Percentiles rank a stretch among this genome's conserved stretches.
These are phyloP conservation scores for Kwoniella bestiolae DNA, from an alignment of 768 basidiomycete species.

Conservation along the genomic window DNA sequence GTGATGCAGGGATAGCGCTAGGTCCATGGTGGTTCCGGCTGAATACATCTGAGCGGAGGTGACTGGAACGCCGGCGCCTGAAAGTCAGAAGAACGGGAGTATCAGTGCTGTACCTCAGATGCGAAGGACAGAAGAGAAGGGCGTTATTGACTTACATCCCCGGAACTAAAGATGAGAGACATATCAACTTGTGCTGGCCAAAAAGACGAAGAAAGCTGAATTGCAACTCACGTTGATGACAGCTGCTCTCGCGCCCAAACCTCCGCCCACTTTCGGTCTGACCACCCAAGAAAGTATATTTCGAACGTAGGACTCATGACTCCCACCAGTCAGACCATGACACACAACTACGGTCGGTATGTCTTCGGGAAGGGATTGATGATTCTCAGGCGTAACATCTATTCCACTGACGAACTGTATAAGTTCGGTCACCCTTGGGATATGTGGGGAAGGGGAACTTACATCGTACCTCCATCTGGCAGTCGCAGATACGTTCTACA, in stretches of 20 bases:
- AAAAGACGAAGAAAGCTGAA: background rate
- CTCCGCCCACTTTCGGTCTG: conserved; percentile 73
- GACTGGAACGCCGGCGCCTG: conserved; percentile 73
- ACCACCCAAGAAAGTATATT: conserved; percentile 77
- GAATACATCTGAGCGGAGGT: conserved; percentile 76
- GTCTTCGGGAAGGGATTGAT: conserved; percentile 26
- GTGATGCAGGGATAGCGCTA: conserved; percentile 78
- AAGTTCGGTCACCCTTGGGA: background rate
- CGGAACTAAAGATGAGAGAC: conserved; percentile 62
- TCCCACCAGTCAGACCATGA: conserved; percentile 56
- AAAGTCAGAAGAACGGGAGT: background rate
- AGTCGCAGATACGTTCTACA: conserved; percentile 57
- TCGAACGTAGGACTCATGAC: conserved; percentile 84
- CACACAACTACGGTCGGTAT: conserved; percentile 53
- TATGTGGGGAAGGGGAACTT: conserved; percentile 10
- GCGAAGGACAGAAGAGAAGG: too few relatives aligned
- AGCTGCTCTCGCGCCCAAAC: conserved; percentile 74
- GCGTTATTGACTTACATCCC: conserved; percentile 76
- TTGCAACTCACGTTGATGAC: conserved; percentile 50
- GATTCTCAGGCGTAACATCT: conserved; percentile 48
- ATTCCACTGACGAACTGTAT: conserved; percentile 35
- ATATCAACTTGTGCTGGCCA: background rate
- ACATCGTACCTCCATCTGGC: conserved; percentile 61
- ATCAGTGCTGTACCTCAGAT: background rate
- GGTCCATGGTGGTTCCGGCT: conserved; percentile 83